phyloP scores from a whole-genome alignment of 2,329 filamentous ascomycete genomes.

The Diaporthe sp. region DNA sequence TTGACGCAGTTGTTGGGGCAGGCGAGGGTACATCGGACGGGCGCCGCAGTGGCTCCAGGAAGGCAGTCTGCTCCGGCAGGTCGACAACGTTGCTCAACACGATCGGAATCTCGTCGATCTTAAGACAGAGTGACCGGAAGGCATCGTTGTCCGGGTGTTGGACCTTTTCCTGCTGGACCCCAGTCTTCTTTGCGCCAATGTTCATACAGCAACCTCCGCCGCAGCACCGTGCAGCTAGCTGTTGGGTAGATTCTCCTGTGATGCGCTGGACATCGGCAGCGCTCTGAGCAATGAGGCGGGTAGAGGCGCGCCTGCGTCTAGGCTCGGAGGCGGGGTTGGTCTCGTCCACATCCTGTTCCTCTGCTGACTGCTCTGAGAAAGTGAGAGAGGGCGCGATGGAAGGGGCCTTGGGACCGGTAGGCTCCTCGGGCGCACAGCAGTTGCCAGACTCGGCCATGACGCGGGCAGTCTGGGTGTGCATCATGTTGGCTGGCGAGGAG shows the following conservation, averaged over 20 bases:
- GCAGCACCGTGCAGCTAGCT: slow-evolving; percentile 71
- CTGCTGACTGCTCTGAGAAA: slow-evolving; percentile 67
- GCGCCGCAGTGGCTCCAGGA: slow-evolving; percentile 68
- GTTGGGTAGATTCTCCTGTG: slow-evolving; percentile 71
- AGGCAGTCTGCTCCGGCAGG: slow-evolving; percentile 80
- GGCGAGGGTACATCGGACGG: slow-evolving; percentile 53
- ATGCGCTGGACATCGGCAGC: slow-evolving; percentile 71
- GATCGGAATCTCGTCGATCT: slow-evolving; percentile 79
- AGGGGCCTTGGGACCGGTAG: slow-evolving; percentile 46
- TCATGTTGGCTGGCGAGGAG: slow-evolving; percentile 45
- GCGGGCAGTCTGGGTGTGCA: slow-evolving; percentile 51
- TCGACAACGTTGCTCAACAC: slow-evolving; percentile 77
- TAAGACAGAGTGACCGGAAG: slow-evolving; percentile 81
- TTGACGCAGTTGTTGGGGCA: slow-evolving; percentile 59
- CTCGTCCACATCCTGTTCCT: slow-evolving; percentile 65
- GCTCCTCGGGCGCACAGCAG: slow-evolving; percentile 51
- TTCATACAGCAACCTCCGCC: slow-evolving; percentile 73
- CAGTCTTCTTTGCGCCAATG: slow-evolving; percentile 53
- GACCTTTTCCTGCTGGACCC: slow-evolving; percentile 63
- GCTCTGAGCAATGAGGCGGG: slow-evolving; percentile 73
- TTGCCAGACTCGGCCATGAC: slow-evolving; percentile 47
- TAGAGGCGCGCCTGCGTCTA: slow-evolving; percentile 74
- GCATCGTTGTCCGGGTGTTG: slow-evolving; percentile 82
- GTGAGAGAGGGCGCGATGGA: slow-evolving; percentile 71
- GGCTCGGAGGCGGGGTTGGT: slow-evolving; percentile 54